A percentile compares a stretch with the other conserved stretches of the same genome.
Evolutionary conservation across 257 asterid genomes (phyloP).

Genomic region (Solanum gracilifrons): DNA sequence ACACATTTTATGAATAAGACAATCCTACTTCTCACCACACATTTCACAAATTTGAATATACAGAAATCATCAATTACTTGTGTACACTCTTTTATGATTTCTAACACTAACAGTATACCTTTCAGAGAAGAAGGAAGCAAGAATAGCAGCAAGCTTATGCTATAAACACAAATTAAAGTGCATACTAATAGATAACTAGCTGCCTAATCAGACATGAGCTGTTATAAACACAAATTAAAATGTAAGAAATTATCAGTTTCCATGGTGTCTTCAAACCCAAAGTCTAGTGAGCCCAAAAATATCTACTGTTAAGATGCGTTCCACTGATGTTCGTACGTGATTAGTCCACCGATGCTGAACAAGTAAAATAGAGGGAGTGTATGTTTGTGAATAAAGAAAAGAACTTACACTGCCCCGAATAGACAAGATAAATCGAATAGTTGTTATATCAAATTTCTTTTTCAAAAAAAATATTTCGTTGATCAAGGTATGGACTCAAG

Average conservation of each 20-base stretch:
- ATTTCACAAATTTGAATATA: slow-evolving; percentile 9
- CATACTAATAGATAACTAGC: too few relatives aligned
- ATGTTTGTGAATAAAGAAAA: too few relatives aligned
- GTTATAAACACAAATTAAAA: slow-evolving; percentile 2
- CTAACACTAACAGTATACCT: not conserved
- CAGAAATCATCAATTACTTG: not conserved
- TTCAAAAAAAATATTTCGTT: too few relatives aligned
- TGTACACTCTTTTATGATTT: not conserved
- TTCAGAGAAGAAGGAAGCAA: not conserved
- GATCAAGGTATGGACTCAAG: too few relatives aligned
- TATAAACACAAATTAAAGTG: too few relatives aligned
- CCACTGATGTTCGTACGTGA: too few relatives aligned
- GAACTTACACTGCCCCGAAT: too few relatives aligned
- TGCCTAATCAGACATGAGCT: too few relatives aligned
- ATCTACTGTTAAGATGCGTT: not conserved
- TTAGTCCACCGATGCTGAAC: too few relatives aligned
- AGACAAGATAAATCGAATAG: not conserved
- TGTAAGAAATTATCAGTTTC: slow-evolving; percentile 6
- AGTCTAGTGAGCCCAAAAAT: not conserved
- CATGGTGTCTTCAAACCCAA: not conserved
- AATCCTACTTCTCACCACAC: slow-evolving; percentile 31
- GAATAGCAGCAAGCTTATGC: slow-evolving; percentile 29
- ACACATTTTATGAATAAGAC: slow-evolving; percentile 15
- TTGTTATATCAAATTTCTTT: too few relatives aligned
- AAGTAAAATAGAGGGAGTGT: too few relatives aligned